Percentiles rank a stretch among this genome's conserved stretches.
Conservation (phyloP, 345 rosid genomes). For the Pugionium dolabratum region DNA sequence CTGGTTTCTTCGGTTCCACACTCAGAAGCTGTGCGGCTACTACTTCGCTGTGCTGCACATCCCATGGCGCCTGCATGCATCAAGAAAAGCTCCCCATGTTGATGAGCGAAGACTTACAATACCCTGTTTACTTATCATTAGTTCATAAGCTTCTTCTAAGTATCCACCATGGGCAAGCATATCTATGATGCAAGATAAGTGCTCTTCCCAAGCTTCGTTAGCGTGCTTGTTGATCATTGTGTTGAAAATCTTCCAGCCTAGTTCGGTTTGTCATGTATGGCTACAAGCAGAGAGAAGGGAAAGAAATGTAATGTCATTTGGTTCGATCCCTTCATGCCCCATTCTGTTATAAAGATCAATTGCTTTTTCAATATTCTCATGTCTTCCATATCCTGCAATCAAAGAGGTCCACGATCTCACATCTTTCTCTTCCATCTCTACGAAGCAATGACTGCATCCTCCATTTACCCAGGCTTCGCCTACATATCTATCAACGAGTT, state of each 20-base stretch:
- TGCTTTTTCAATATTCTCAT: constrained; percentile 59
- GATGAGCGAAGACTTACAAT: constrained; percentile 51
- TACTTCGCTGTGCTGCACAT: constrained; percentile 47
- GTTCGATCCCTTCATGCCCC: constrained; percentile 56
- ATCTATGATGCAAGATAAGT: constrained; percentile 69
- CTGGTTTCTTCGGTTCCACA: constrained; percentile 55
- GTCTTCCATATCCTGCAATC: constrained; percentile 67
- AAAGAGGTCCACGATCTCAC: constrained; percentile 74
- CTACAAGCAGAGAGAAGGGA: constrained; percentile 69
- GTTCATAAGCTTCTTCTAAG: constrained; percentile 55
- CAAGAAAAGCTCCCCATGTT: constrained; percentile 66
- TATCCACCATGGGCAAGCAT: constrained; percentile 65
- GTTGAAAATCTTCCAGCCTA: constrained; percentile 62
- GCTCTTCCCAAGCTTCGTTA: constrained; percentile 56
- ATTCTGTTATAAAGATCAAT: constrained; percentile 56
- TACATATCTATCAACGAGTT: constrained; percentile 80
- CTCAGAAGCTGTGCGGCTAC: constrained; percentile 52
- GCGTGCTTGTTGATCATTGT: constrained; percentile 54
- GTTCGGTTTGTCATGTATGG: constrained; percentile 55
- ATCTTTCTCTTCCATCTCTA: constrained; percentile 57
- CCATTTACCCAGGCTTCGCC: constrained; percentile 67
- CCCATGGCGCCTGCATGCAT: constrained; percentile 58
- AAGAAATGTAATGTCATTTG: constrained; percentile 65
- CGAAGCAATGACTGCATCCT: constrained; percentile 52
- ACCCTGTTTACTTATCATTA: constrained; percentile 45